Percentiles rank a stretch among this genome's conserved stretches.
Evolutionary conservation across 805 yeast genomes (phyloP).

Genomic region (Barnettozyma populi): DNA sequence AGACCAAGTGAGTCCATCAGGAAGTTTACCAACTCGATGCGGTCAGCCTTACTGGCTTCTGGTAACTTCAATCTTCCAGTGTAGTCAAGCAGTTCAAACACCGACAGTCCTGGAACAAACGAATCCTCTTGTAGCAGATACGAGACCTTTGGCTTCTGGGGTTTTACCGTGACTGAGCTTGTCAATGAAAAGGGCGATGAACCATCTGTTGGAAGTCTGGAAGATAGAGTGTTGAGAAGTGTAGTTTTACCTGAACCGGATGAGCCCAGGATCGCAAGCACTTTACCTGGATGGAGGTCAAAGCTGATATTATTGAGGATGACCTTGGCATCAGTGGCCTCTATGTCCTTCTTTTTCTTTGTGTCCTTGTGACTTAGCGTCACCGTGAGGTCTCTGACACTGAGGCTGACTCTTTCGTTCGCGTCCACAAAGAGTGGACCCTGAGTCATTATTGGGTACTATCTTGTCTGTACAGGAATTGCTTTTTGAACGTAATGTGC

Average conservation of each 20-base stretch:
- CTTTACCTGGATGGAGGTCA: constrained; percentile 51
- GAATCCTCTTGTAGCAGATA: constrained; percentile 76
- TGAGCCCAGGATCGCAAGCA: constrained; percentile 82
- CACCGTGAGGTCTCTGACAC: constrained; percentile 9
- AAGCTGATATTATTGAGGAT: constrained; percentile 50
- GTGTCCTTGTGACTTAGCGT: constrained; percentile 2
- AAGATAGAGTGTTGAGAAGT: constrained; percentile 58
- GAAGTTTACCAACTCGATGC: constrained; percentile 48
- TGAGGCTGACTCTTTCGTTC: constrained; percentile 6
- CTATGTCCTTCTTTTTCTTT: constrained; percentile 2
- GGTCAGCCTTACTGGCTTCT: constrained; percentile 36
- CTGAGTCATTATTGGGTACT: not conserved
- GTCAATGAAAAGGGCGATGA: constrained; percentile 31
- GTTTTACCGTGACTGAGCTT: constrained; percentile 37
- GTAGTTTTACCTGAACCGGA: constrained; percentile 89
- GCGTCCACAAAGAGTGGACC: constrained; percentile 8
- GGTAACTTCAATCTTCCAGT: constrained; percentile 72
- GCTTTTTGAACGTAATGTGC: not conserved
- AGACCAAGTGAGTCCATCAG: constrained; percentile 62
- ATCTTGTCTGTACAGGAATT: not conserved
- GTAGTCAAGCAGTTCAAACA: constrained; percentile 60
- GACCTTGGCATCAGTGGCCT: constrained; percentile 20
- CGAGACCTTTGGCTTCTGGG: constrained; percentile 30
- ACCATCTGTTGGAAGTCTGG: constrained; percentile 32
- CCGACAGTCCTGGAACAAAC: constrained; percentile 64